Percentiles rank a stretch among this genome's conserved stretches.
Evolutionary conservation across 257 asterid genomes (phyloP).

Genomic region (Rubia yunnanensis): DNA sequence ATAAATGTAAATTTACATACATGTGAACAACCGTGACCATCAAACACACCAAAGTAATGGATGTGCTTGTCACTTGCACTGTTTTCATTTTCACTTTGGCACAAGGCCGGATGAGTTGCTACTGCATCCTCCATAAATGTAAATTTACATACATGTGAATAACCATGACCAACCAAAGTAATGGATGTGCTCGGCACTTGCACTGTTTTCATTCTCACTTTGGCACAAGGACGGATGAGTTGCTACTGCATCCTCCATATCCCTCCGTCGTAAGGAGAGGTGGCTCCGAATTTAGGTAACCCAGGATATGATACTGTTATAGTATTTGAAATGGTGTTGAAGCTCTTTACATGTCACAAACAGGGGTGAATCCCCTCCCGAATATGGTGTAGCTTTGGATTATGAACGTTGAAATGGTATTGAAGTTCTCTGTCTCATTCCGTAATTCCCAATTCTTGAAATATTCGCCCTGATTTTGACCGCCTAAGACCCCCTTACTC

Average conservation of each 20-base stretch:
- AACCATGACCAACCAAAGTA: conserved; percentile 70
- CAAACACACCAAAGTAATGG: conserved; percentile 65
- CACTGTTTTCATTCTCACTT: conserved; percentile 9
- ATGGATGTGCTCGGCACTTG: conserved; percentile 21
- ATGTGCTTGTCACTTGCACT: conserved; percentile 5
- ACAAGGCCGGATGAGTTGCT: conserved; percentile 49
- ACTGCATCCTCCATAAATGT: conserved; percentile 28
- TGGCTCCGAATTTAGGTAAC: conserved; percentile 40
- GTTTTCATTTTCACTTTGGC: conserved; percentile 13
- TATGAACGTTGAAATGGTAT: too few species aligned
- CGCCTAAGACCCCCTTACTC: too few species aligned
- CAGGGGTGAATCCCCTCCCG: too few species aligned
- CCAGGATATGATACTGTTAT: background rate
- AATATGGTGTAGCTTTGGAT: too few species aligned
- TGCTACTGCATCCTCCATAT: conserved; percentile 77
- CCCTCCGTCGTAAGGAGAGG: conserved; percentile 57
- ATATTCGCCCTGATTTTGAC: too few species aligned
- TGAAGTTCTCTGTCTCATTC: too few species aligned
- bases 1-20: conserved; percentile 20
- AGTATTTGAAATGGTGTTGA: too few species aligned
- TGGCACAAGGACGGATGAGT: conserved; percentile 46
- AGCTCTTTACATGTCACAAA: too few species aligned
- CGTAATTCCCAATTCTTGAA: too few species aligned
- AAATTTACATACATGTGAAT: conserved; percentile 56
- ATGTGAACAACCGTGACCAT: conserved; percentile 88